phyloP scores from a whole-genome alignment of 495 filamentous ascomycete species.

The Penicillium paradoxum region DNA sequence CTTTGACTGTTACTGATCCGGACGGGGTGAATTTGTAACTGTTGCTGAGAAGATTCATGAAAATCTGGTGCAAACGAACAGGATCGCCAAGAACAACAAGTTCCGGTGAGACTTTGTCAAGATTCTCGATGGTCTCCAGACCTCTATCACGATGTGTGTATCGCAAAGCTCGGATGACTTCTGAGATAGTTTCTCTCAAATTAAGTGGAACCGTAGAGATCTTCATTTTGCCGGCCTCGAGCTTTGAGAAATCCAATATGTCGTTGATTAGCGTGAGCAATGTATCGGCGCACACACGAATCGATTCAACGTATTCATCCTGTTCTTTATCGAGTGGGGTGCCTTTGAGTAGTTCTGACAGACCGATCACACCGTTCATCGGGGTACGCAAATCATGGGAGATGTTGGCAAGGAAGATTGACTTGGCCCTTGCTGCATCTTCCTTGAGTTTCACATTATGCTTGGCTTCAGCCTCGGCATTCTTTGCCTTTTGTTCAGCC shows the following conservation, averaged over 20 bases:
- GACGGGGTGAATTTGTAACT: constrained; percentile 90
- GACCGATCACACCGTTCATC: constrained; percentile 85
- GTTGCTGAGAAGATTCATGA: constrained; percentile 90
- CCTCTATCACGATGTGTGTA: constrained; percentile 79
- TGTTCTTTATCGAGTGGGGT: constrained; percentile 75
- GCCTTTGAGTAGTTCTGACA: constrained; percentile 79
- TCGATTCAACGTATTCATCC: constrained; percentile 86
- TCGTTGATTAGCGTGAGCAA: constrained; percentile 93
- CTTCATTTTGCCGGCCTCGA: constrained; percentile 95
- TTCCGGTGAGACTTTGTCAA: constrained; percentile 58
- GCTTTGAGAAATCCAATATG: constrained; percentile 87
- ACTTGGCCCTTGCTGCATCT: constrained; percentile 85
- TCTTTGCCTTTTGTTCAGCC: constrained; percentile 77
- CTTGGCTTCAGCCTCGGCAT: constrained; percentile 76
- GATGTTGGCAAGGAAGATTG: constrained; percentile 89
- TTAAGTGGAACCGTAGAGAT: constrained; percentile 82
- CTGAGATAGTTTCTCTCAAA: constrained; percentile 77
- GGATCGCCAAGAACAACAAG: constrained; percentile 87
- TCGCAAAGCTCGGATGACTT: constrained; percentile 79
- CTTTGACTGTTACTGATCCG: constrained; percentile 76
- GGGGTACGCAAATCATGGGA: constrained; percentile 84
- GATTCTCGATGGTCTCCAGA: constrained; percentile 66
- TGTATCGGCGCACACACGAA: constrained; percentile 83
- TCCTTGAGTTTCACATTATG: constrained; percentile 85
- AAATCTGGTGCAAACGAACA: constrained; percentile 83